phyloP scores from a whole-genome alignment of 768 basidiomycete species.

The Hypsizygus marmoreus region DNA sequence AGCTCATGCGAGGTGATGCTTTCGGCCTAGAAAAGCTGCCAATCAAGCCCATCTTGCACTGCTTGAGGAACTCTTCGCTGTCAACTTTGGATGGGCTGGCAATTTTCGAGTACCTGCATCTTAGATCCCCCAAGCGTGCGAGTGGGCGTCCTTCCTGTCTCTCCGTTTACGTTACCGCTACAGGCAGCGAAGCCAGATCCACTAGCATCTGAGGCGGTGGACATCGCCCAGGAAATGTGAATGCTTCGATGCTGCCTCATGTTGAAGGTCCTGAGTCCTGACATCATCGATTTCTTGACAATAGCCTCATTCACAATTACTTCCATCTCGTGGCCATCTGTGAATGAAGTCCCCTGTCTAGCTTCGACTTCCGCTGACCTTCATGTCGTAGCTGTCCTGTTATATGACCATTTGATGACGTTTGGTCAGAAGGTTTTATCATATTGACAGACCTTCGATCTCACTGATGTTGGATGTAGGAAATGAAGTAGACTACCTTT shows the following conservation, averaged over 20 bases:
- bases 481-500: constrained; percentile 44
- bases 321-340: constrained; percentile 35
- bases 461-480: constrained; percentile 22
- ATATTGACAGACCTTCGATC: neutral
- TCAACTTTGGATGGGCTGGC: too few species aligned
- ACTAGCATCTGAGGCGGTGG: constrained; percentile 6
- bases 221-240: constrained; percentile 12
- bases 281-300: too few species aligned
- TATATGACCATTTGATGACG: constrained; percentile 41
- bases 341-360: constrained; percentile 18
- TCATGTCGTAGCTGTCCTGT: constrained; percentile 32
- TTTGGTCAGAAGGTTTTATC: constrained; percentile 32
- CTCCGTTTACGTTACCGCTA: neutral
- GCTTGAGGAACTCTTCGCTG: too few species aligned
- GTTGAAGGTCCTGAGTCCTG: too few species aligned
- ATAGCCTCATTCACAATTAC: constrained; percentile 30
- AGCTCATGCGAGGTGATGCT: neutral
- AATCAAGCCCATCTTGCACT: too few species aligned
- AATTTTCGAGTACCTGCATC: too few species aligned
- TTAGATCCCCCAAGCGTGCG: too few species aligned
- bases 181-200: constrained; percentile 12
- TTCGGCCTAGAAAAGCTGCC: neutral
- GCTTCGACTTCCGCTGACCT: neutral
- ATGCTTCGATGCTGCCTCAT: neutral
- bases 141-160: neutral